A percentile compares a stretch with the other conserved stretches of the same genome.
phyloP scores from a whole-genome alignment of 2,329 filamentous ascomycete species.

The Diaporthe citrichinensis region DNA sequence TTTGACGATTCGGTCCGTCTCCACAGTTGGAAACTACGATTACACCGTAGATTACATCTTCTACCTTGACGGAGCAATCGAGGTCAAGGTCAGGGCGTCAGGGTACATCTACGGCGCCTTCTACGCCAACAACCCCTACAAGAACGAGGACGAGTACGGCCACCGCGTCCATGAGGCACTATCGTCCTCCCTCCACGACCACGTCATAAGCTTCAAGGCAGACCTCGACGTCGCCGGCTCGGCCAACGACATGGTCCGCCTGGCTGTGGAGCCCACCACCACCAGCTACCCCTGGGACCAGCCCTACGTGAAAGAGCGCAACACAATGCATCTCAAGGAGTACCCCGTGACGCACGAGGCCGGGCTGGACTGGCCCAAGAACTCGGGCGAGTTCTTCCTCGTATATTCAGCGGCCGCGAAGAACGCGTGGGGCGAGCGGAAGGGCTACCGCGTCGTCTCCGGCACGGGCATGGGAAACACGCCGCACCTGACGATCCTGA shows the following conservation, averaged over 20 bases:
- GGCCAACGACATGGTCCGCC: slow-evolving; percentile 51
- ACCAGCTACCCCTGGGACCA: slow-evolving; percentile 42
- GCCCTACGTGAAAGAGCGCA: slow-evolving; percentile 36
- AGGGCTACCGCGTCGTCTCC: slow-evolving; percentile 59
- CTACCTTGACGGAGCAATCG: slow-evolving; percentile 54
- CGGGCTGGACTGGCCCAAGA: slow-evolving; percentile 49
- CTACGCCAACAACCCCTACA: slow-evolving; percentile 47
- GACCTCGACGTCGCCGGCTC: slow-evolving; percentile 55
- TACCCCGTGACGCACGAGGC: slow-evolving; percentile 34
- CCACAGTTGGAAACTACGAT: slow-evolving; percentile 61
- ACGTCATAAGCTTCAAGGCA: slow-evolving; percentile 57
- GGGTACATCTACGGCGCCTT: slow-evolving; percentile 55
- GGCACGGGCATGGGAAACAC: slow-evolving; percentile 47
- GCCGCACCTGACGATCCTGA: slow-evolving; percentile 45
- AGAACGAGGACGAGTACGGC: slow-evolving; percentile 52
- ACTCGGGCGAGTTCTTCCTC: slow-evolving; percentile 55
- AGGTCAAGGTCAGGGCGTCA: slow-evolving; percentile 55
- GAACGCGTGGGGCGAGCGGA: slow-evolving; percentile 58
- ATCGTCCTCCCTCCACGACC: slow-evolving; percentile 55
- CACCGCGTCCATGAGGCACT: slow-evolving; percentile 53
- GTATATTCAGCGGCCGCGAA: slow-evolving; percentile 50
- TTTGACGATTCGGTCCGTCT: slow-evolving; percentile 54
- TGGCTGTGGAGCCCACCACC: slow-evolving; percentile 51
- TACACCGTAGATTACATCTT: slow-evolving; percentile 55
- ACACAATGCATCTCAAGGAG: slow-evolving; percentile 41